phyloP scores from a whole-genome alignment of 176 grass and related monocot species.

The Zoysia pacifica region DNA sequence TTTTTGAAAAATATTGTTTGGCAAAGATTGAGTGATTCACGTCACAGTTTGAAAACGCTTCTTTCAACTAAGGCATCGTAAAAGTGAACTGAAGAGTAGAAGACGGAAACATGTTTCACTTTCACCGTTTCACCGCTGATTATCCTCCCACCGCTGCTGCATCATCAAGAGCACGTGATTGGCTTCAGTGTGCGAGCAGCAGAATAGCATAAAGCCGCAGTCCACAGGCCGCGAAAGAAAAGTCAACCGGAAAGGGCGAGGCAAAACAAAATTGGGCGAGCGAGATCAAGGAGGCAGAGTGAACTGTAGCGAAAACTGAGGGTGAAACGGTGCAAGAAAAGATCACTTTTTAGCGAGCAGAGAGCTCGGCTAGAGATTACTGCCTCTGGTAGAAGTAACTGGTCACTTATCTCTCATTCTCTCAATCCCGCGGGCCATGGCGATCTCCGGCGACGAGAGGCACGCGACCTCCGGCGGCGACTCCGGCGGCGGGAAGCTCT shows the following conservation, averaged over 20 bases:
- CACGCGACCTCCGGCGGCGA: conserved; percentile 39
- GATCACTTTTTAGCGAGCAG: conserved; percentile 32
- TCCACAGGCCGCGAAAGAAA: conserved; percentile 25
- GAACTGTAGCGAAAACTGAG: conserved; percentile 44
- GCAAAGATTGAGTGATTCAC: too few relatives aligned
- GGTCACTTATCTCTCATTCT: conserved; percentile 15
- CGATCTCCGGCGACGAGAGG: conserved; percentile 71
- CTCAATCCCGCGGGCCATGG: conserved; percentile 41
- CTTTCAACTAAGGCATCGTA: too few relatives aligned
- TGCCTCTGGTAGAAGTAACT: conserved; percentile 25
- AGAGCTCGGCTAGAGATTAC: conserved; percentile 5
- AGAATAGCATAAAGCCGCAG: conserved; percentile 36
- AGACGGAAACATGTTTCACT: neutral
- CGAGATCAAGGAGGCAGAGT: conserved; percentile 37
- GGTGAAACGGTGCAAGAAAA: conserved; percentile 33
- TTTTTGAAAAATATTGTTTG: too few relatives aligned
- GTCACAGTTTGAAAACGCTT: too few relatives aligned
- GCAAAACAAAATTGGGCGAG: neutral
- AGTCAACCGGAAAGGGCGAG: conserved; percentile 45
- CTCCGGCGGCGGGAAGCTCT: conserved; percentile 63
- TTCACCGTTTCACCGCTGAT: neutral
- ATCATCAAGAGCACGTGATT: conserved; percentile 32
- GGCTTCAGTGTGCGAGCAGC: conserved; percentile 32
- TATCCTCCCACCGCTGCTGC: neutral
- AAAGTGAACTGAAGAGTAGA: too few relatives aligned